Evolutionary conservation across 805 yeast species (phyloP).

Genomic region (Starmera amethionina): DNA sequence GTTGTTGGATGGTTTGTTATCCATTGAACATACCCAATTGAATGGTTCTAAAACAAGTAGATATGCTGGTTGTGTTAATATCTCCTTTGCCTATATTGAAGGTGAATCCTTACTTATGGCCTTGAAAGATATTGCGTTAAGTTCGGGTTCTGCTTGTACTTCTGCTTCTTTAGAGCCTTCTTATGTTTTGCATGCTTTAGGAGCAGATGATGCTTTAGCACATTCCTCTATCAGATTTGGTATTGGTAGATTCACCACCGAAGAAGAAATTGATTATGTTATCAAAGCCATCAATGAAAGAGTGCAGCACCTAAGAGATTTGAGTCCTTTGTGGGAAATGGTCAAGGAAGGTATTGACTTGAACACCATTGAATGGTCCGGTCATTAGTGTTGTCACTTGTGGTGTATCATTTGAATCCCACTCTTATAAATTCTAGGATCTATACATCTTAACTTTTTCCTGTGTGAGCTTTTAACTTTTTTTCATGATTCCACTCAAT

Average conservation of each 20-base stretch:
- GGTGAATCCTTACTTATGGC: slow-evolving; percentile 98
- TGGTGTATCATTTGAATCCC: too few relatives aligned
- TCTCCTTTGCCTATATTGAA: slow-evolving; percentile 95
- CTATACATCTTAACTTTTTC: too few relatives aligned
- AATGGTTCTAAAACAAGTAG: slow-evolving; percentile 73
- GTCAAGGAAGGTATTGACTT: slow-evolving; percentile 97
- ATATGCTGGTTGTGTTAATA: slow-evolving; percentile 92
- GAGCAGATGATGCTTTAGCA: slow-evolving; percentile 96
- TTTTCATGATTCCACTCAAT: too few relatives aligned
- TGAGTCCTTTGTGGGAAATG: slow-evolving; percentile 98
- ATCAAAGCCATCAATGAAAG: slow-evolving; percentile 80
- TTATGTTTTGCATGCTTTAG: slow-evolving; percentile 90
- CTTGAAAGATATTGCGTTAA: slow-evolving; percentile 88
- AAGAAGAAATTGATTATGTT: slow-evolving; percentile 91
- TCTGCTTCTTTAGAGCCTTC: slow-evolving; percentile 98
- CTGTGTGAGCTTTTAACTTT: too few relatives aligned
- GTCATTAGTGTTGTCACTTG: slow-evolving; percentile 50
- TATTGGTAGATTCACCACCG: slow-evolving; percentile 94
- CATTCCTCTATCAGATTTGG: slow-evolving; percentile 98
- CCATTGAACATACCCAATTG: slow-evolving; percentile 80
- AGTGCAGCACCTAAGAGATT: slow-evolving; percentile 82
- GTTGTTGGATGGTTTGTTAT: slow-evolving; percentile 59
- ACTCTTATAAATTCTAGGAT: too few relatives aligned
- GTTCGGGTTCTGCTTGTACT: slow-evolving; percentile 97
- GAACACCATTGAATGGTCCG: slow-evolving; percentile 94